Percentiles rank a stretch among this genome's conserved stretches.
These are phyloP conservation scores for Quercus alba DNA, from an alignment of 306 rosid genomes.

Conservation along the genomic window DNA sequence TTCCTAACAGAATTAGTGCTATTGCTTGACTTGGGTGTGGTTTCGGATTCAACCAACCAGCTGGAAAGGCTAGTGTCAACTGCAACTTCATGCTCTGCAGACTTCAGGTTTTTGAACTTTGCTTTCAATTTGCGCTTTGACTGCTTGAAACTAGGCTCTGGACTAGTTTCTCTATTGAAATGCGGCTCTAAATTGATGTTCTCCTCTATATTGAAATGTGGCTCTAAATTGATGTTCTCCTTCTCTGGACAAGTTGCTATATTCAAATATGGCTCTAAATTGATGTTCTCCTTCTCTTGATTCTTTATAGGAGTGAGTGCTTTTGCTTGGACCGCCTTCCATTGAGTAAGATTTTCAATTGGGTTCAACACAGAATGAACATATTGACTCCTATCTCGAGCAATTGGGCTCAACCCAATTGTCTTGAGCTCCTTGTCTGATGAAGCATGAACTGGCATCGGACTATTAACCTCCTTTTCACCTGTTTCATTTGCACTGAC, in stretches of 20 bases:
- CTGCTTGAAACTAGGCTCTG: constrained; percentile 39
- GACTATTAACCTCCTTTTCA: constrained; percentile 40
- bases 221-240: constrained; percentile 39
- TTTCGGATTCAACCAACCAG: constrained; percentile 73
- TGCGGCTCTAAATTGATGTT: no score
- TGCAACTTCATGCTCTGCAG: constrained; percentile 26
- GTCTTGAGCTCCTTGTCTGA: constrained; percentile 7
- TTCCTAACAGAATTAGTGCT: constrained; percentile 33
- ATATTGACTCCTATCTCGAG: constrained; percentile 4
- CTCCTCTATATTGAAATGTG: neutral
- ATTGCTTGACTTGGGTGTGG: constrained; percentile 30
- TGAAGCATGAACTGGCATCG: neutral
- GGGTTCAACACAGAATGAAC: constrained; percentile 44
- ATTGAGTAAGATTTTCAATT: constrained; percentile 51
- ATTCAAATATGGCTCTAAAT: constrained; percentile 16
- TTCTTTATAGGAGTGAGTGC: constrained; percentile 8
- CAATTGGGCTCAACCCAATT: constrained; percentile 4
- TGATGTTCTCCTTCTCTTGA: constrained; percentile 59
- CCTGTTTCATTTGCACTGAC: constrained; percentile 5
- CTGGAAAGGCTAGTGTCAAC: constrained; percentile 78
- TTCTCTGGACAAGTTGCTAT: constrained; percentile 36
- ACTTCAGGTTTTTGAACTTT: constrained; percentile 10
- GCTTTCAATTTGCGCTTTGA: constrained; percentile 22
- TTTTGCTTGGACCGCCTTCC: constrained; percentile 36
- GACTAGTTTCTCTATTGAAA: constrained; percentile 8